Evolutionary conservation across 2,329 filamentous ascomycete species (phyloP).

Genomic region (Xylaria hypoxylon): DNA sequence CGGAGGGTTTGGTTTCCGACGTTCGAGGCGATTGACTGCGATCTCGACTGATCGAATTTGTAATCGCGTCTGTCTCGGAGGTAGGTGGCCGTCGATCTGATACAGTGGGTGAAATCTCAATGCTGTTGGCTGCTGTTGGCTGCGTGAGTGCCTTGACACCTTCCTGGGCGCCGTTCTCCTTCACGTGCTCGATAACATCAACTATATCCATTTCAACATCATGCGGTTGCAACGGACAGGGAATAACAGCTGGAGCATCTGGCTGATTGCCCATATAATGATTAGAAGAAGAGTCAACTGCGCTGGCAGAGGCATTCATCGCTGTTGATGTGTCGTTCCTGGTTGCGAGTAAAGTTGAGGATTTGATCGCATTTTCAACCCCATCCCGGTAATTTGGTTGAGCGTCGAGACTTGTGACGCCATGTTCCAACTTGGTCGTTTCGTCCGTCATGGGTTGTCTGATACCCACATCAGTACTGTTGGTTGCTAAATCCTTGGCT

Average conservation of each 20-base stretch:
- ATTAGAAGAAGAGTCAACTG: constrained; percentile 31
- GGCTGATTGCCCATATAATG: constrained; percentile 39
- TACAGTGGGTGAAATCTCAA: constrained; percentile 44
- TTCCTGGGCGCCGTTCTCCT: constrained; percentile 27
- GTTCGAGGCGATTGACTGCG: constrained; percentile 62
- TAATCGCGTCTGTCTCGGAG: constrained; percentile 58
- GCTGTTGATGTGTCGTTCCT: not conserved
- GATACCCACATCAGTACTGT: not conserved
- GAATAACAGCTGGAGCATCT: constrained; percentile 36
- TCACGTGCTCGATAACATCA: constrained; percentile 43
- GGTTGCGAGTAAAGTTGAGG: not conserved
- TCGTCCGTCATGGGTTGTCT: not conserved
- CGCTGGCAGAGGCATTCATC: not conserved
- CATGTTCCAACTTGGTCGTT: not conserved
- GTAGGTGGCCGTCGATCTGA: constrained; percentile 51
- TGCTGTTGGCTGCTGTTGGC: constrained; percentile 35
- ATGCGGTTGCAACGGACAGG: constrained; percentile 39
- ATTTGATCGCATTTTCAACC: not conserved
- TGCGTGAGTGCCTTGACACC: constrained; percentile 8
- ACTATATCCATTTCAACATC: constrained; percentile 45
- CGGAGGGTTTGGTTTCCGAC: constrained; percentile 64
- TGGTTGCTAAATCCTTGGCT: constrained; percentile 32
- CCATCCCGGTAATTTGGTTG: not conserved
- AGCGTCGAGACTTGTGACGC: not conserved
- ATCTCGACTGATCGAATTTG: constrained; percentile 58